Percentiles rank a stretch among this genome's conserved stretches.
Conservation (phyloP, 1,284 basidiomycete genomes). For the Athelia psychrophila region DNA sequence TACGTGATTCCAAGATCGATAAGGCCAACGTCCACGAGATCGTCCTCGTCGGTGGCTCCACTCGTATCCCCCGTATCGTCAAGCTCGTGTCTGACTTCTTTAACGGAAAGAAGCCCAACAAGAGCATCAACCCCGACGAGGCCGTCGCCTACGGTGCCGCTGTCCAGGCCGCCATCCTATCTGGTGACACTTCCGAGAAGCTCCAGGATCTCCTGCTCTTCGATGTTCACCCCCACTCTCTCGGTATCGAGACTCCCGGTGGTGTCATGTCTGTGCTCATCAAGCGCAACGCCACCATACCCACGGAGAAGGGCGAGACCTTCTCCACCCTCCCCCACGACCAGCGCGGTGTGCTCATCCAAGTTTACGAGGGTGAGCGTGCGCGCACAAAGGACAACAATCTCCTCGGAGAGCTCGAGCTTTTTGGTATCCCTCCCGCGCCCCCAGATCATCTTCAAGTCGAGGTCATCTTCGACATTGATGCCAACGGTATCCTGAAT, state of each 20-base stretch:
- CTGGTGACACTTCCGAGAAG: not conserved
- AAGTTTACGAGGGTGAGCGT: not conserved
- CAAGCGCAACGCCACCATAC: slow-evolving; percentile 80
- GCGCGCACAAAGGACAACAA: not conserved
- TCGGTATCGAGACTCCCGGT: slow-evolving; percentile 43
- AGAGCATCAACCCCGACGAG: not conserved
- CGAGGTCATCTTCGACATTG: not conserved
- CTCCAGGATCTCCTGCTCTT: not conserved
- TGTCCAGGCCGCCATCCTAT: not conserved
- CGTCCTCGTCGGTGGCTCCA: not conserved
- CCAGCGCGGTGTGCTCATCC: not conserved
- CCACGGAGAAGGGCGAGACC: slow-evolving; percentile 23
- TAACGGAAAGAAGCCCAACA: not conserved
- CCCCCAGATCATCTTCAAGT: not conserved
- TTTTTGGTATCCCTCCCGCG: not conserved
- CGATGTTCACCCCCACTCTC: not conserved
- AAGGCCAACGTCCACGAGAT: not conserved
- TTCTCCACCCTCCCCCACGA: not conserved
- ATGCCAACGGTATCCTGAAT: slow-evolving; percentile 44
- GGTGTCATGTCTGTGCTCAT: slow-evolving; percentile 80
- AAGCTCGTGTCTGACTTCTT: not conserved
- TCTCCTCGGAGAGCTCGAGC: not conserved
- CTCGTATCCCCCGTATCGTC: not conserved
- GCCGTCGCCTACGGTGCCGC: not conserved
- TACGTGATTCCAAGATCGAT: not conserved